Percentiles rank a stretch among this genome's conserved stretches.
These are phyloP conservation scores for Kazachstania martiniae DNA, from an alignment of 805 yeast species.

Conservation along the genomic window DNA sequence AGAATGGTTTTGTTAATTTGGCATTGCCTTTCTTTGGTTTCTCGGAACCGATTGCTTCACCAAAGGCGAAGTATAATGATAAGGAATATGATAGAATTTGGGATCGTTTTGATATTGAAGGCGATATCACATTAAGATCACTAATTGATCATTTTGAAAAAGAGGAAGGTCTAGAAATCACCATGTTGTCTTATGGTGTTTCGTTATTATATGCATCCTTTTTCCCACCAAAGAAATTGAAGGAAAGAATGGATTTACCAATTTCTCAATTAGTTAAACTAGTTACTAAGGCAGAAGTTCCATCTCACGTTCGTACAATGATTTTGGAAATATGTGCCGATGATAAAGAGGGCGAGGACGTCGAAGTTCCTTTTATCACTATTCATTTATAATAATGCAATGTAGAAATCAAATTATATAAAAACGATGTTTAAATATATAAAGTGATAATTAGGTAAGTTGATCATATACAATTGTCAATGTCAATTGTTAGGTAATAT, in stretches of 20 bases:
- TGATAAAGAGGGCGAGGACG: constrained; percentile 88
- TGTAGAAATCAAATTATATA: no score
- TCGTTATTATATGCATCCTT: constrained; percentile 86
- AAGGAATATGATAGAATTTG: constrained; percentile 81
- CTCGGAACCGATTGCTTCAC: constrained; percentile 87
- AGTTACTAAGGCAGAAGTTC: constrained; percentile 78
- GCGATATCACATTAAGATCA: constrained; percentile 65
- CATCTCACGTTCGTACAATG: constrained; percentile 61
- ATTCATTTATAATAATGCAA: constrained; percentile 36
- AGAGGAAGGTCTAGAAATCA: constrained; percentile 74
- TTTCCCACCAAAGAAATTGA: constrained; percentile 82
- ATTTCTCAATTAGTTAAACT: constrained; percentile 68
- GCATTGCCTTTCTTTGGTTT: constrained; percentile 95
- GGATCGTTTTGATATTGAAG: constrained; percentile 83
- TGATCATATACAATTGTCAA: background rate
- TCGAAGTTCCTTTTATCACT: constrained; percentile 82
- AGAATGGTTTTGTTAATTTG: constrained; percentile 84
- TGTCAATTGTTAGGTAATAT: no score
- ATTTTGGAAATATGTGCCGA: constrained; percentile 88
- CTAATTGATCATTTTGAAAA: constrained; percentile 65
- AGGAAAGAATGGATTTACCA: constrained; percentile 59
- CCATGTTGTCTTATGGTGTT: constrained; percentile 88
- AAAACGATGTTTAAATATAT: background rate
- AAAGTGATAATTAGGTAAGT: background rate
- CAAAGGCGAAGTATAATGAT: constrained; percentile 68